A percentile compares a stretch with the other conserved stretches of the same genome.
phyloP scores from a whole-genome alignment of 495 filamentous ascomycete genomes.

The Tuber aestivum region DNA sequence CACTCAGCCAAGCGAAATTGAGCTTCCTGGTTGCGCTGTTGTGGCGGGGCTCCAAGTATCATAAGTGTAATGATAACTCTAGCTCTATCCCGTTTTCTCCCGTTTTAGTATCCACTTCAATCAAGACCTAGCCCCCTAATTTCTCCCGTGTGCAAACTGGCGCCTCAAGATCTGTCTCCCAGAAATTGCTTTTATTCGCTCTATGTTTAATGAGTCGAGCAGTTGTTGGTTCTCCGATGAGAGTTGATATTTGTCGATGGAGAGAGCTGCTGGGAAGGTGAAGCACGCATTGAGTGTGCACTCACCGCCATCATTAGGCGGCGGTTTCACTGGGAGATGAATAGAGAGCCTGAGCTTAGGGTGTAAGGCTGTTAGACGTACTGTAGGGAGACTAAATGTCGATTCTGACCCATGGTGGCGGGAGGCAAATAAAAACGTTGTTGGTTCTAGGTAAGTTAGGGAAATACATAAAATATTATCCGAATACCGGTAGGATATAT shows the following conservation, averaged over 20 bases:
- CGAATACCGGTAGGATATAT: conserved; percentile 41
- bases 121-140: conserved; percentile 76
- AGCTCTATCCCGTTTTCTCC: conserved; percentile 24
- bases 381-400: conserved; percentile 53
- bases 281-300: conserved; percentile 79
- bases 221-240: conserved; percentile 59
- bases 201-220: conserved; percentile 68
- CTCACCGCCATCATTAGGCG: conserved; percentile 28
- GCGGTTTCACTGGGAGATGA: conserved; percentile 44
- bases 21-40: conserved; percentile 47
- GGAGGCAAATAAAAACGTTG: conserved; percentile 83
- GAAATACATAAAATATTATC: conserved; percentile 4
- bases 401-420: conserved; percentile 61
- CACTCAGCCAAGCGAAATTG: conserved; percentile 61
- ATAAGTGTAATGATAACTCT: conserved; percentile 77
- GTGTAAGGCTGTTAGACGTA: conserved; percentile 74
- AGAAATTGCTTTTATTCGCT: conserved; percentile 58
- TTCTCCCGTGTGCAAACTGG: conserved; percentile 68
- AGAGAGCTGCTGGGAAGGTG: conserved; percentile 75
- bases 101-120: conserved; percentile 55
- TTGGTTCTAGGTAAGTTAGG: conserved; percentile 51
- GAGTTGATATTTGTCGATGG: conserved; percentile 82
- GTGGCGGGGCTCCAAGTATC: conserved; percentile 65
- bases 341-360: conserved; percentile 65
- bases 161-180: conserved; percentile 86